phyloP scores from a whole-genome alignment of 331 rosid genomes.

The Quercus lobata region DNA sequence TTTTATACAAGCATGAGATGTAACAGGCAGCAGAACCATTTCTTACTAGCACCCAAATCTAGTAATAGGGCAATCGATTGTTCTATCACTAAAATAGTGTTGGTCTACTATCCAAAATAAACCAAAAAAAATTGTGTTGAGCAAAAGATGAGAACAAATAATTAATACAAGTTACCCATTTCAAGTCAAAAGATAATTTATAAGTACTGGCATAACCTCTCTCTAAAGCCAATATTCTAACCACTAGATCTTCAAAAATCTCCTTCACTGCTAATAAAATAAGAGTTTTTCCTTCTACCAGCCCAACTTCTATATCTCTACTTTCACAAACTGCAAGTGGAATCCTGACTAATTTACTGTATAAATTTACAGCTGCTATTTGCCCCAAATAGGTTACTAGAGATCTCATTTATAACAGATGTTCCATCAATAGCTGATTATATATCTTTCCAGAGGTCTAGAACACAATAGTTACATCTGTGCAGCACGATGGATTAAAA shows the following conservation, averaged over 20 bases:
- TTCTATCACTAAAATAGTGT: neutral
- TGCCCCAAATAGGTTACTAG: neutral
- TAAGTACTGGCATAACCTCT: neutral
- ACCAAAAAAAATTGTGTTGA: neutral
- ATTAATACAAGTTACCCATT: neutral
- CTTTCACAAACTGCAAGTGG: neutral
- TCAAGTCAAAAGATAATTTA: neutral
- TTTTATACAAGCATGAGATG: neutral
- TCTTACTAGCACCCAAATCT: neutral
- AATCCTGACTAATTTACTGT: neutral
- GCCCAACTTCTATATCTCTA: neutral
- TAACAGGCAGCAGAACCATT: neutral
- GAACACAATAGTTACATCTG: neutral
- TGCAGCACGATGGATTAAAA: neutral
- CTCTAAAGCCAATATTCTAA: neutral
- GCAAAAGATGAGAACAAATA: neutral
- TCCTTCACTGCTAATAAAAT: neutral
- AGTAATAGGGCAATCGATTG: neutral
- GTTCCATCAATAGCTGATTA: neutral
- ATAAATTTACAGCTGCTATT: neutral
- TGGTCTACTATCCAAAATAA: neutral
- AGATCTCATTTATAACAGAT: neutral
- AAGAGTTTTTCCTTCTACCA: neutral
- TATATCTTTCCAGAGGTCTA: neutral
- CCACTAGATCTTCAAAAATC: neutral